phyloP scores from a whole-genome alignment of 2,329 filamentous ascomycete genomes.

The Ophiostoma populinum region DNA sequence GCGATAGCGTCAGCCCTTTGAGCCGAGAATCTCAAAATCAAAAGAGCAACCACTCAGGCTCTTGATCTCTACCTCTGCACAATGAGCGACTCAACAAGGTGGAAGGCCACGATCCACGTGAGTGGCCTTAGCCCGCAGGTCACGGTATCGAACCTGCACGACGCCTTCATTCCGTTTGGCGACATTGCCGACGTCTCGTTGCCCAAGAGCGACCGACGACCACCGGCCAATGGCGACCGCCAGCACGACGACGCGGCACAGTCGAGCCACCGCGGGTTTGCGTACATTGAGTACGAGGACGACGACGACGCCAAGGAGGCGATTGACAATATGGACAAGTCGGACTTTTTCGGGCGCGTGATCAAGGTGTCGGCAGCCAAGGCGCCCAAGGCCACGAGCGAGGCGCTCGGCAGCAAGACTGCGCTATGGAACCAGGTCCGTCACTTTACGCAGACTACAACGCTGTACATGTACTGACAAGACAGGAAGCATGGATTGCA shows the following conservation, averaged over 20 bases:
- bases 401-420: slow-evolving; percentile 80
- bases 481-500: slow-evolving; percentile 80
- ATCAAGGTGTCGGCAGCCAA: slow-evolving; percentile 89
- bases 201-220: slow-evolving; percentile 62
- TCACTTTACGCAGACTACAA: slow-evolving; percentile 10
- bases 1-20: too few relatives aligned
- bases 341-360: slow-evolving; percentile 80
- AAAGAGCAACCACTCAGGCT: too few relatives aligned
- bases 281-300: slow-evolving; percentile 88
- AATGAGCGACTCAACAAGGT: slow-evolving; percentile 70
- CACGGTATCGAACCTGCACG: slow-evolving; percentile 57
- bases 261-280: slow-evolving; percentile 63
- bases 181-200: slow-evolving; percentile 84
- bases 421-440: slow-evolving; percentile 93
- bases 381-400: slow-evolving; percentile 71
- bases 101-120: slow-evolving; percentile 86
- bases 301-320: slow-evolving; percentile 77
- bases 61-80: too few relatives aligned
- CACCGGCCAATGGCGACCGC: background rate
- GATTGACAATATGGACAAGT: slow-evolving; percentile 98
- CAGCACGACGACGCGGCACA: background rate
- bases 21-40: background rate
- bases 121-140: slow-evolving; percentile 73
- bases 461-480: slow-evolving; percentile 2
- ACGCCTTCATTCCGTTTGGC: slow-evolving; percentile 92